phyloP scores from a whole-genome alignment of 106 monocot species.

The Dendrobium officinale region DNA sequence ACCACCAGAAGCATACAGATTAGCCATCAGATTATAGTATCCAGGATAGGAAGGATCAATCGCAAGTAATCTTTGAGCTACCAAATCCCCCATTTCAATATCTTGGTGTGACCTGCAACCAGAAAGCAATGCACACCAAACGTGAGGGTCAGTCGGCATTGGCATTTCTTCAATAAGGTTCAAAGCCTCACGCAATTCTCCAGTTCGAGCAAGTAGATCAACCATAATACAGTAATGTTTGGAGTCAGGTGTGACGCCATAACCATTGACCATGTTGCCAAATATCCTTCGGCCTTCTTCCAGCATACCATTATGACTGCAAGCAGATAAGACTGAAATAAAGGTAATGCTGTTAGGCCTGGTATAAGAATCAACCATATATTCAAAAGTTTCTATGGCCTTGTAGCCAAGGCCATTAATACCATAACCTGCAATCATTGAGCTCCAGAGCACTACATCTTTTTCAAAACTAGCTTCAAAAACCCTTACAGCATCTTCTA shows the following conservation, averaged over 20 bases:
- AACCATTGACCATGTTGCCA: conserved; percentile 32
- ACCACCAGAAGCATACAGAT: conserved; percentile 45
- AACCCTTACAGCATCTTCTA: conserved; percentile 24
- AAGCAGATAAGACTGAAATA: conserved; percentile 49
- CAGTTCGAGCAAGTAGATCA: conserved; percentile 50
- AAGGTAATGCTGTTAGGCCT: conserved; percentile 50
- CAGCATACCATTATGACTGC: conserved; percentile 56
- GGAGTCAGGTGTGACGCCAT: conserved; percentile 34
- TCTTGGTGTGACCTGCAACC: conserved; percentile 41
- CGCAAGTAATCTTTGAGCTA: conserved; percentile 34
- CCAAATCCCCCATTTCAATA: conserved; percentile 36
- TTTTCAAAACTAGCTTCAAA: conserved; percentile 32
- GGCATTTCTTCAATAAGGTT: conserved; percentile 30
- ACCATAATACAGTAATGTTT: conserved; percentile 47
- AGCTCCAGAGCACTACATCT: conserved; percentile 62
- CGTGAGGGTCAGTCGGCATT: conserved; percentile 15
- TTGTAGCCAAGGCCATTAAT: conserved; percentile 38
- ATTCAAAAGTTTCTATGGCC: conserved; percentile 30
- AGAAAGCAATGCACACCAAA: conserved; percentile 65
- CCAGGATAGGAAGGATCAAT: conserved; percentile 38
- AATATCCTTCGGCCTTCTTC: conserved; percentile 35
- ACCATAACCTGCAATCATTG: conserved; percentile 58
- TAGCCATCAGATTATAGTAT: conserved; percentile 33
- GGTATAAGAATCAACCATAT: conserved; percentile 38
- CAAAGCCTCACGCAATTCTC: conserved; percentile 45